Base-by-base conservation (phyloP, 192 early-diverging fungal species). In the Lunasporangiospora selenospora region DNA sequence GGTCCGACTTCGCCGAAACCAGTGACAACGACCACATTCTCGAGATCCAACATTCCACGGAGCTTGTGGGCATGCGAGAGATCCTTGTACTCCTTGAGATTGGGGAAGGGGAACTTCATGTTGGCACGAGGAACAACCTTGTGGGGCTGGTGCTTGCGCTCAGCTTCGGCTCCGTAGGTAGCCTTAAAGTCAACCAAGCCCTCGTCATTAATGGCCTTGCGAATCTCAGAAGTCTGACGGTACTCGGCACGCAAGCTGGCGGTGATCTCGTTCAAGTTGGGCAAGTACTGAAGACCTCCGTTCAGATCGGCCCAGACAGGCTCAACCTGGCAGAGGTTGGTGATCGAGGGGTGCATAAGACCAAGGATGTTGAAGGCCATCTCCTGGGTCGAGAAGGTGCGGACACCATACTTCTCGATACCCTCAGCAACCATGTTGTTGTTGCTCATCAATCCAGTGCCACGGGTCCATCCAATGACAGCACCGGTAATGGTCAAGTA, bases 401-500 rank as follows among this genome's bases (percentile, higher is more conserved):
- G 87, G 27, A 94, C 89, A 40, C 96, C 96, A 39, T 86, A 80
- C 43, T 82, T 81, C 76, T 98, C 96, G 27, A 98, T 85, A 47
- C 92, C 89, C 65, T 94, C 87, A 27, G 94, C 92, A 49, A 94
- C 87, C 37, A 92, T 81, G 75, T 98, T 94, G 81, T 95, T 98
- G 59, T 83, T 80, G 23, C 83, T 85, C 96, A 98, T 98, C 71
- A 98, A 84, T 31, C 94, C 94, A 29, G 96, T 98, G 52, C 96
- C 94, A 75, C 96, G 89, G 40, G 96, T 98, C 96, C 96, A 98
- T 16, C 96, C 96, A 75, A 98, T 98, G 23, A 93, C 92, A 33
- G 95, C 93, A 53, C 95, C 96, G 38, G 93, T 81, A 41, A 98
- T 88, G 31, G 90, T 85, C 46, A 98, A 65, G 81, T 96, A 96